Base-by-base conservation (phyloP, 148 eudicot species). In the Rhododendron vialii region DNA sequence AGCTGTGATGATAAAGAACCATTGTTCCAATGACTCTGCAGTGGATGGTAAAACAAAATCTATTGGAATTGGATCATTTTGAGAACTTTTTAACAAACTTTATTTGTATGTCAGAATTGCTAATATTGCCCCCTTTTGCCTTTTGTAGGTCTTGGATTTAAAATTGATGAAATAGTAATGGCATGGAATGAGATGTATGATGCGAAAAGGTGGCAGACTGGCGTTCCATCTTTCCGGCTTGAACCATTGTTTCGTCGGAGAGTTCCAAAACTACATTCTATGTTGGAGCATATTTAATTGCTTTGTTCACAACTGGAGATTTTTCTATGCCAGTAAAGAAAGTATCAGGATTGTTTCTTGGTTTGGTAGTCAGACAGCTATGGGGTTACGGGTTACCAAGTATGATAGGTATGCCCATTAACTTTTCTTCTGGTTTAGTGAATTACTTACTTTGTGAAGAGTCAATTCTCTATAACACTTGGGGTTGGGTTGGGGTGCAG, bases 101-200 rank as follows among this genome's bases (percentile, higher is more conserved):
- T 33, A 41, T 65, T 65, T 76, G 45, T 30, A 47, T 73, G 51
- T 81, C 57, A 8, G 51, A 81, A 35, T 79, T 87, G 20, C 24
- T 57, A 35, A 28, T 65, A 1, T 81, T 84, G 13, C 18, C 30
- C 38, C 43, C 38, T 59, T 78, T 75, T 89, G 17, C 51, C 35
- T 55, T 57, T 28, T 91, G 75, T 87, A 89, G 93, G 91, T 33
- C 67, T 92, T 82, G 94, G 93, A 67, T 96, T 96, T 91, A 95
- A 94, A 88, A 93, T 96, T 69, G 98, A 95, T 89, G 99, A 96
- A 88, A 93, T 96, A 78, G 96, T 95, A 79, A 96, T 93, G 89
- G 99, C 99, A 73, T 96, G 98, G 98, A 90, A 94, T 88, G 99
- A 96, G 93, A 96, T 95, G 99, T 95, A 95, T 86, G 98, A 97